Evolutionary conservation across 1,284 basidiomycete genomes (phyloP).

Genomic region (Trichosporon coremiiforme): DNA sequence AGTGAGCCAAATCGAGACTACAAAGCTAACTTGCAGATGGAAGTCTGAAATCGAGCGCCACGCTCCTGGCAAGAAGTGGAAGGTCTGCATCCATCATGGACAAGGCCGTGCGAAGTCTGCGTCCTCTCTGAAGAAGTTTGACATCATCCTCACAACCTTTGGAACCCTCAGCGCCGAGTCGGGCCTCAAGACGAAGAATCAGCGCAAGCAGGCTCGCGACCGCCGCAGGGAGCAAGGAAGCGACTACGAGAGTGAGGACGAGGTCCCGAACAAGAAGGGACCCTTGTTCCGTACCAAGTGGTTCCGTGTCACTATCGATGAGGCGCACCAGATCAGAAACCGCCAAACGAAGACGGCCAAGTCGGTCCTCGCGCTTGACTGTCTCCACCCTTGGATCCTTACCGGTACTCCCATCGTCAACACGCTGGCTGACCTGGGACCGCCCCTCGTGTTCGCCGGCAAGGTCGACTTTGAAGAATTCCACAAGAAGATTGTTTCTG

Average conservation of each 20-base stretch:
- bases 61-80: conserved; percentile 39
- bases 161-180: conserved; percentile 43
- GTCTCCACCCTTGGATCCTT: conserved; percentile 47
- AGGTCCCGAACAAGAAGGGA: conserved; percentile 40
- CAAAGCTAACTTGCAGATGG: conserved; percentile 41
- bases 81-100: conserved; percentile 54
- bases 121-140: conserved; percentile 46
- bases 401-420: conserved; percentile 53
- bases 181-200: conserved; percentile 34
- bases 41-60: conserved; percentile 56
- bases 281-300: conserved; percentile 49
- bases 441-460: conserved; percentile 43
- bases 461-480: conserved; percentile 46
- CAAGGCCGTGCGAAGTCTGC: conserved; percentile 36
- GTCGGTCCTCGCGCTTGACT: conserved; percentile 42
- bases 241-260: conserved; percentile 24
- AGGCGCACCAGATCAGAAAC: conserved; percentile 53
- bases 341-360: conserved; percentile 44
- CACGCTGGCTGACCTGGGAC: conserved; percentile 30
- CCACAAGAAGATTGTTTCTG: conserved; percentile 35
- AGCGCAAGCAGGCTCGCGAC: conserved; percentile 26
- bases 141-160: conserved; percentile 55
- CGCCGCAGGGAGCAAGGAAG: conserved; percentile 23
- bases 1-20: conserved; percentile 36
- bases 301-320: conserved; percentile 57